phyloP scores from a whole-genome alignment of 1,284 basidiomycete genomes.

The Ganoderma meredithae region DNA sequence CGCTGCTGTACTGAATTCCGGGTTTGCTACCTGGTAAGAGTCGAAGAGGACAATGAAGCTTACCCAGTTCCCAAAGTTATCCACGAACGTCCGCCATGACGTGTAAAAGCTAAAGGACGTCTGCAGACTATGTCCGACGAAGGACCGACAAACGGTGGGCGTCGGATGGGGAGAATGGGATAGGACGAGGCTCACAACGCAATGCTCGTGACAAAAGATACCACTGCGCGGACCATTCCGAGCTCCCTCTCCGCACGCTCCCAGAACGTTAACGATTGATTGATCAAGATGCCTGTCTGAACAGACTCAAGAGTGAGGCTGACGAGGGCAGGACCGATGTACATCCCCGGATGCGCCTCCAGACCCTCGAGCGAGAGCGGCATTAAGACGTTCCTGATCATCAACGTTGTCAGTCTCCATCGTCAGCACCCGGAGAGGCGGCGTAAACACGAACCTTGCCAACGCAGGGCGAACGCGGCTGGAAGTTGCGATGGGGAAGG shows the following conservation, averaged over 20 bases:
- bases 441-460: constrained; percentile 1
- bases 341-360: constrained; percentile 34
- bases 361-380: constrained; percentile 26
- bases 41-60: not conserved
- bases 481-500: constrained; percentile 24
- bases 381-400: constrained; percentile 5
- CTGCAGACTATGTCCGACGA: constrained; percentile 33
- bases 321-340: constrained; percentile 39
- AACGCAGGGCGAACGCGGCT: constrained; percentile 3
- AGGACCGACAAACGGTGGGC: not conserved
- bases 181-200: constrained; percentile 34
- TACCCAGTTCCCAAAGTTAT: constrained; percentile 38
- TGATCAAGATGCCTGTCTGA: constrained; percentile 40
- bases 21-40: not conserved
- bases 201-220: constrained; percentile 34
- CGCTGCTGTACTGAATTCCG: constrained; percentile 26
- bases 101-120: constrained; percentile 37
- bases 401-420: not conserved
- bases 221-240: constrained; percentile 33
- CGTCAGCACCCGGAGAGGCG: not conserved
- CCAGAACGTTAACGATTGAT: constrained; percentile 42
- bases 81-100: constrained; percentile 38
- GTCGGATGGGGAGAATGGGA: not conserved
- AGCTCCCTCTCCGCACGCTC: constrained; percentile 35
- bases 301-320: constrained; percentile 38